These are phyloP conservation scores for Ophiostoma angusticollis DNA, from an alignment of 2,329 filamentous ascomycete species.

Conservation along the genomic window DNA sequence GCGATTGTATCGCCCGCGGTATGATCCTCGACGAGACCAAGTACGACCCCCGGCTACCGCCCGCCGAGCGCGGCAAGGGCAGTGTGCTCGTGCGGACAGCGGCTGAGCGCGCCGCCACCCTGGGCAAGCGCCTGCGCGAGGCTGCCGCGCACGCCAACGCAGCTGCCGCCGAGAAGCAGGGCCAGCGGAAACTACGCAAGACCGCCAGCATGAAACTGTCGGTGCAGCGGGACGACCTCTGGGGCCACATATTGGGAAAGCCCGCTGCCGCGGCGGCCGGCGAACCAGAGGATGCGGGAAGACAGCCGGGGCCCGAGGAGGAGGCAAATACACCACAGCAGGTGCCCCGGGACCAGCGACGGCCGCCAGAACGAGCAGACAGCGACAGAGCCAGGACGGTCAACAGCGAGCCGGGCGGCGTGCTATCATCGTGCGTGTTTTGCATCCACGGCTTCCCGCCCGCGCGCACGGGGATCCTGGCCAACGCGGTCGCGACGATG, in stretches of 20 bases:
- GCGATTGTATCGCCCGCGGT: slow-evolving; percentile 68
- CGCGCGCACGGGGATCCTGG: slow-evolving; percentile 35
- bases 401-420: slow-evolving; percentile 4
- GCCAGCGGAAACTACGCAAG: slow-evolving; percentile 70
- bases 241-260: slow-evolving; percentile 70
- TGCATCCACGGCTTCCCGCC: slow-evolving; percentile 46
- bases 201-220: slow-evolving; percentile 75
- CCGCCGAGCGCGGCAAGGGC: slow-evolving; percentile 59
- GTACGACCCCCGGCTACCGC: slow-evolving; percentile 63
- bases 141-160: slow-evolving; percentile 20
- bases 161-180: slow-evolving; percentile 33
- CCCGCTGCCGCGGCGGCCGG: not conserved
- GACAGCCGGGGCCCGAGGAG: not conserved
- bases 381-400: not conserved
- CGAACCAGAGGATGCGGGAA: not conserved
- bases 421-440: slow-evolving; percentile 43
- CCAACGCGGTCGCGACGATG: slow-evolving; percentile 34
- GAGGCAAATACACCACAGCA: not conserved
- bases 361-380: not conserved
- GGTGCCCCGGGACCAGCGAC: too few species aligned
- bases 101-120: slow-evolving; percentile 25
- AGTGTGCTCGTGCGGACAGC: slow-evolving; percentile 56
- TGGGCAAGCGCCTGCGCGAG: slow-evolving; percentile 49
- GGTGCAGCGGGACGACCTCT: slow-evolving; percentile 71
- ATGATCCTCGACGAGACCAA: slow-evolving; percentile 83